A percentile compares a stretch with the other conserved stretches of the same genome.
Evolutionary conservation across 768 basidiomycete species (phyloP).

Genomic region (Terana coerulea): DNA sequence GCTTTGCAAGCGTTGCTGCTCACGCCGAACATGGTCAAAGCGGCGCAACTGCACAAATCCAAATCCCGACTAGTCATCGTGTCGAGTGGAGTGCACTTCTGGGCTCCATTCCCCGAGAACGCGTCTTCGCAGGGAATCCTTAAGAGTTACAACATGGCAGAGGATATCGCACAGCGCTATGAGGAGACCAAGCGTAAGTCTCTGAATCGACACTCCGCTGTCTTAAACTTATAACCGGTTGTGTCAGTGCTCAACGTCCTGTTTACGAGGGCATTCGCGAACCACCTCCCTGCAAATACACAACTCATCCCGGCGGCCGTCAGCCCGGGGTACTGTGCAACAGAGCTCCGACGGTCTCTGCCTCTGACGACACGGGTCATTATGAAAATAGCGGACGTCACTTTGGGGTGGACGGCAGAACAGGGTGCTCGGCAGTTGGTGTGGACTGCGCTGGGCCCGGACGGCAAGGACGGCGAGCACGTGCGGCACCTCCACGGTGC

Average conservation of each 20-base stretch:
- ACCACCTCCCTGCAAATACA: neutral
- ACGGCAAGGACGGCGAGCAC: too few relatives aligned
- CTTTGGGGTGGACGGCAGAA: conserved; percentile 2
- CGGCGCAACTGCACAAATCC: conserved; percentile 23
- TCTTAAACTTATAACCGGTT: too few relatives aligned
- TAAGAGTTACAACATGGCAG: too few relatives aligned
- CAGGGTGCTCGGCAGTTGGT: too few relatives aligned
- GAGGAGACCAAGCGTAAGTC: conserved; percentile 1
- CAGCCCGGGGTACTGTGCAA: conserved; percentile 8
- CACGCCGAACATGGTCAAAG: too few relatives aligned
- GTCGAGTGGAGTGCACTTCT: conserved; percentile 39
- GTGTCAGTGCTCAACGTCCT: conserved; percentile 11
- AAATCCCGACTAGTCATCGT: conserved; percentile 32
- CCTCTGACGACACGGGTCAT: neutral
- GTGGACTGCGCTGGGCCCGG: too few relatives aligned
- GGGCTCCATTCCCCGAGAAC: conserved; percentile 24
- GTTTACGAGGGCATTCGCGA: conserved; percentile 4
- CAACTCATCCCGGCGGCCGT: neutral
- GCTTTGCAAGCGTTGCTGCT: conserved; percentile 35
- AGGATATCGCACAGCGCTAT: too few relatives aligned
- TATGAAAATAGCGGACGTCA: neutral
- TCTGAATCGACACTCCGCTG: too few relatives aligned
- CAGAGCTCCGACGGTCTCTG: neutral
- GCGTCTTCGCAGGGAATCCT: conserved; percentile 24
- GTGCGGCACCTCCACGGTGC: too few relatives aligned